Conservation (phyloP, 129 eudicot species). For the Logfia minima region DNA sequence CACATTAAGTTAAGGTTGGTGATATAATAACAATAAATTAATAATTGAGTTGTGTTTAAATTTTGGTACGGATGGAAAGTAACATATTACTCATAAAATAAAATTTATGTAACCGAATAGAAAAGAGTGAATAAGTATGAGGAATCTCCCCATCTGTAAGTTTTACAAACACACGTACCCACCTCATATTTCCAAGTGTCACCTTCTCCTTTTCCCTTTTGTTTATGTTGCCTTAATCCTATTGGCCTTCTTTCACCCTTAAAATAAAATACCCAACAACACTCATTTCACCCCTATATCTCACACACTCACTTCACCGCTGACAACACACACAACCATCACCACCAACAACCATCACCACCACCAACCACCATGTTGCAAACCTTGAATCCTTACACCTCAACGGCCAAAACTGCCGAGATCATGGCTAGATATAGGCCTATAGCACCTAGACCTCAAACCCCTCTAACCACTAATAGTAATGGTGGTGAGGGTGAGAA, state of each 20-base stretch:
- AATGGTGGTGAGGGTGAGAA: neutral
- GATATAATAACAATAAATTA: too few species aligned
- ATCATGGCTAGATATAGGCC: constrained; percentile 86
- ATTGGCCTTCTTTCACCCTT: constrained; percentile 46
- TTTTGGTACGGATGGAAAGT: neutral
- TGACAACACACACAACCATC: neutral
- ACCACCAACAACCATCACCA: neutral
- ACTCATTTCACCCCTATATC: constrained; percentile 2
- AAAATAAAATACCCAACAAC: constrained; percentile 20
- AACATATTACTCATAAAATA: too few species aligned
- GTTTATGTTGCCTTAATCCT: constrained; percentile 62
- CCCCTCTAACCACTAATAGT: neutral
- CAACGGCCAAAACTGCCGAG: constrained; percentile 68
- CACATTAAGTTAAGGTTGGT: too few species aligned
- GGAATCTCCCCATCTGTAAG: constrained; percentile 12
- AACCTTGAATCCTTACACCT: constrained; percentile 47
- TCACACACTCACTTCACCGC: neutral
- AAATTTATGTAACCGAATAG: neutral
- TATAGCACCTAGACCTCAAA: constrained; percentile 71
- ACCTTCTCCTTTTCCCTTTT: constrained; percentile 31
- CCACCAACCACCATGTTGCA: constrained; percentile 48
- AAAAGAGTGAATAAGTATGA: neutral
- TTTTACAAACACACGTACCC: constrained; percentile 67
- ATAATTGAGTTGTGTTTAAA: neutral
- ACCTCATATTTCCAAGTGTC: constrained; percentile 67